These are phyloP conservation scores for Epithele typhae DNA, from an alignment of 768 basidiomycete genomes.

Conservation along the genomic window DNA sequence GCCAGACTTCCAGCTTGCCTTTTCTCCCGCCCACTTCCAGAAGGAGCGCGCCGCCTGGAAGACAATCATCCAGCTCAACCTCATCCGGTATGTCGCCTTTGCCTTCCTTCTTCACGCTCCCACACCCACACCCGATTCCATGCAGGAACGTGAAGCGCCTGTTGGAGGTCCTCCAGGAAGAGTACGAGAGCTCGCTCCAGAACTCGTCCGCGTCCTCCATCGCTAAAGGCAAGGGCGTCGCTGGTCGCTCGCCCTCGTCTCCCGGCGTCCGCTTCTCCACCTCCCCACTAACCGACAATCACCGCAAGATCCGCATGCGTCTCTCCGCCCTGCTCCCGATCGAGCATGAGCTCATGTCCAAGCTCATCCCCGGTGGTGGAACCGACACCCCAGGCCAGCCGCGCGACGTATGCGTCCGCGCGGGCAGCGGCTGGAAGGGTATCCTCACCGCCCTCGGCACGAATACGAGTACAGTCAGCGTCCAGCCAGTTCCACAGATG, in stretches of 20 bases:
- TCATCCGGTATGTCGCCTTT: conserved; percentile 45
- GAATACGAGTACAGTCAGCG: conserved; percentile 10
- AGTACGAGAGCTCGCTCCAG: conserved; percentile 35
- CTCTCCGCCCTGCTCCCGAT: conserved; percentile 52
- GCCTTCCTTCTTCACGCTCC: background rate
- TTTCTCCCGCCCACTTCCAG: conserved; percentile 58
- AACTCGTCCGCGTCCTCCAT: conserved; percentile 13
- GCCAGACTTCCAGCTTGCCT: conserved; percentile 67
- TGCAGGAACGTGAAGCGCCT: conserved; percentile 54
- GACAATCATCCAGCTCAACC: conserved; percentile 48
- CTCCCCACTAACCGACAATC: conserved; percentile 29
- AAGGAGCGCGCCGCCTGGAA: conserved; percentile 57
- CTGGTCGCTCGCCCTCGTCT: conserved; percentile 18
- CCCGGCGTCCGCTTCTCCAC: conserved; percentile 28
- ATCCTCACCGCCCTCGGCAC: conserved; percentile 27
- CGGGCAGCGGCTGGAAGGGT: conserved; percentile 57
- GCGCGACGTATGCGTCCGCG: conserved; percentile 38
- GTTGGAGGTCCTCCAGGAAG: conserved; percentile 47
- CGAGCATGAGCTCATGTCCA: conserved; percentile 46
- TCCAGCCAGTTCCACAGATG: background rate
- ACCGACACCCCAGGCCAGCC: background rate
- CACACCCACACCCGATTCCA: background rate
- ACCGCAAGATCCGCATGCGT: conserved; percentile 35
- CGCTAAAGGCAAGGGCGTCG: conserved; percentile 25
- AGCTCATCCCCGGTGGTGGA: conserved; percentile 37